Percentiles rank a stretch among this genome's conserved stretches.
These are phyloP conservation scores for Fusarium pseudoanthophilum DNA, from an alignment of 2,329 filamentous ascomycete genomes.

Conservation along the genomic window DNA sequence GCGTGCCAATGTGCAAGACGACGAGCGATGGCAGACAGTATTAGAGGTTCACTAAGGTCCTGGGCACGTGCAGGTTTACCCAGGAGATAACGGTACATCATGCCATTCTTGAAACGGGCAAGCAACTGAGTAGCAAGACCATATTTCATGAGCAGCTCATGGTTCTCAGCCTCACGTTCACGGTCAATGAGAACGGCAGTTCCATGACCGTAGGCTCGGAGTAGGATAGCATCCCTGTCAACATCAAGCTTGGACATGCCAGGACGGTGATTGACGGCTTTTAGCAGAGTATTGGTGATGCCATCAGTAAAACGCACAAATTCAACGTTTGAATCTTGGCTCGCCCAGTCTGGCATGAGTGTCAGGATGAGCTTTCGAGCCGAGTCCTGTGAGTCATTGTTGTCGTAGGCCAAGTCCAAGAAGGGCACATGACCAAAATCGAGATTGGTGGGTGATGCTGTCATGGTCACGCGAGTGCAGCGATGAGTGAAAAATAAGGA, in stretches of 20 bases:
- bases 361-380: conserved; percentile 82
- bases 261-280: conserved; percentile 74
- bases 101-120: conserved; percentile 93
- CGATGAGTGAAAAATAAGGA: conserved; percentile 20
- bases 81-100: conserved; percentile 91
- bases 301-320: conserved; percentile 95
- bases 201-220: conserved; percentile 93
- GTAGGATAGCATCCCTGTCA: conserved; percentile 85
- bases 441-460: conserved; percentile 48
- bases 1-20: conserved; percentile 95
- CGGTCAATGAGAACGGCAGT: conserved; percentile 97
- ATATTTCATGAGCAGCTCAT: conserved; percentile 86
- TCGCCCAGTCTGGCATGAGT: conserved; percentile 85
- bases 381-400: conserved; percentile 79
- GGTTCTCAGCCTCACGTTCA: conserved; percentile 81
- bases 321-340: conserved; percentile 77
- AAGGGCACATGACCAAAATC: conserved; percentile 62
- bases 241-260: conserved; percentile 78
- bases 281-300: conserved; percentile 94
- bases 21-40: conserved; percentile 86
- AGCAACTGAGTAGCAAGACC: conserved; percentile 87
- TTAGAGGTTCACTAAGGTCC: conserved; percentile 78
- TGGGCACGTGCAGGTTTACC: conserved; percentile 82
- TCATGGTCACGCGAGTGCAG: conserved; percentile 45
- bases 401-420: conserved; percentile 83